Conservation (phyloP, 2,329 filamentous ascomycete genomes). For the Fusarium neocosmosporiellum region DNA sequence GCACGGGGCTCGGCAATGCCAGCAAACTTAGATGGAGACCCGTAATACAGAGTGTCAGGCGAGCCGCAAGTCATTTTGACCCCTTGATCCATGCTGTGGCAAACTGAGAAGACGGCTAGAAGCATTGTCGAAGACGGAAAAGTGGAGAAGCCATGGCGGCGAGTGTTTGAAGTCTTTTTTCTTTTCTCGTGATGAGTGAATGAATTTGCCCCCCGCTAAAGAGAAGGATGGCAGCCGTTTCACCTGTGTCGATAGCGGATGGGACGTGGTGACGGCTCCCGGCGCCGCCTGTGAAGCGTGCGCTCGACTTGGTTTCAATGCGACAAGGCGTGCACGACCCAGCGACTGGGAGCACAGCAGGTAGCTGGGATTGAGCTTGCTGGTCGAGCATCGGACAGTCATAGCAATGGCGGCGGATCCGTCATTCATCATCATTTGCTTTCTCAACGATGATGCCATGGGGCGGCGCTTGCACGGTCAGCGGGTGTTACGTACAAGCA, state of each 20-base stretch:
- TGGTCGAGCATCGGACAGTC: conserved; percentile 10
- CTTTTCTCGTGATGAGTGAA: conserved; percentile 14
- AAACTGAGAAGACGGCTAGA: conserved; percentile 36
- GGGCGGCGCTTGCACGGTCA: conserved; percentile 16
- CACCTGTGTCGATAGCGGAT: conserved; percentile 31
- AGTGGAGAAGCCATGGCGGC: conserved; percentile 20
- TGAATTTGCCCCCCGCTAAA: not conserved
- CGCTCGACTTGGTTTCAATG: conserved; percentile 20
- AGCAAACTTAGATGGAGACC: conserved; percentile 9
- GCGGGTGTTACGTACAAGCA: conserved; percentile 34
- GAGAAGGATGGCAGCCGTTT: conserved; percentile 28
- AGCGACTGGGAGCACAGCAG: not conserved
- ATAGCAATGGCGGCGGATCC: conserved; percentile 6
- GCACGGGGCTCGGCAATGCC: conserved; percentile 25
- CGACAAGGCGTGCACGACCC: conserved; percentile 31
- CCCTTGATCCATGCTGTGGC: conserved; percentile 31
- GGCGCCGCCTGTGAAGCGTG: conserved; percentile 1
- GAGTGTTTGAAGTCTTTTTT: conserved; percentile 1
- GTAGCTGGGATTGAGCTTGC: conserved; percentile 22
- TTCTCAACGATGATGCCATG: conserved; percentile 10
- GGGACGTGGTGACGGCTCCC: conserved; percentile 16
- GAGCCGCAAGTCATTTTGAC: conserved; percentile 15
- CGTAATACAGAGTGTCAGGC: conserved; percentile 32
- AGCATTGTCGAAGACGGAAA: conserved; percentile 32
- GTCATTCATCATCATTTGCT: conserved; percentile 1